Conservation (phyloP, 2,329 filamentous ascomycete species). For the Paraphaeosphaeria sporulosa region DNA sequence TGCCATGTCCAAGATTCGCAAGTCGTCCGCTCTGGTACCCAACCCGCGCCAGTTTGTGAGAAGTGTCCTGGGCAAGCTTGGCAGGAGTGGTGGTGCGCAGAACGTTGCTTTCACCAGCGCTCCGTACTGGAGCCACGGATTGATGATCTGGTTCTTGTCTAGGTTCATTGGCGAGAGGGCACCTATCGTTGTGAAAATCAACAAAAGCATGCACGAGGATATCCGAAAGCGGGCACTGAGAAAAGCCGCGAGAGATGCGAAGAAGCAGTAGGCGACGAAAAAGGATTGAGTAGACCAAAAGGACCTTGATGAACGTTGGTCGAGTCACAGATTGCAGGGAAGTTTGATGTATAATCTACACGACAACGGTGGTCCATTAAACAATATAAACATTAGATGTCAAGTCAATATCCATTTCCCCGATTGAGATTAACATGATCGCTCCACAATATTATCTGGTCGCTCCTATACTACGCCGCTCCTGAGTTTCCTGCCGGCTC, state of each 20-base stretch:
- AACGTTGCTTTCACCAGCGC: slow-evolving; percentile 83
- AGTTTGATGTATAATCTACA: too few species aligned
- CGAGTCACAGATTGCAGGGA: too few species aligned
- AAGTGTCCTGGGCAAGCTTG: slow-evolving; percentile 80
- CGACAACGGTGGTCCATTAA: neutral
- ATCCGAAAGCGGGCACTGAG: slow-evolving; percentile 83
- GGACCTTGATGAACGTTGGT: neutral
- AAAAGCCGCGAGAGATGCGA: slow-evolving; percentile 83
- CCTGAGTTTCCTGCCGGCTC: neutral
- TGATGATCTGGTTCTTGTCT: slow-evolving; percentile 83
- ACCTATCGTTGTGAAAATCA: slow-evolving; percentile 64
- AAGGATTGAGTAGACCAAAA: neutral
- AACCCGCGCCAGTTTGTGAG: slow-evolving; percentile 83
- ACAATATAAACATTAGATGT: neutral
- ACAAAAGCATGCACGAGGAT: slow-evolving; percentile 77
- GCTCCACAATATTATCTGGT: too few species aligned
- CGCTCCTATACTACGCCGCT: too few species aligned
- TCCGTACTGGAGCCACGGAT: slow-evolving; percentile 89
- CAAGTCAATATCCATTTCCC: too few species aligned
- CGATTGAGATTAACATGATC: too few species aligned
- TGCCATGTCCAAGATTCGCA: slow-evolving; percentile 95
- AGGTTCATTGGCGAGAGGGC: slow-evolving; percentile 67
- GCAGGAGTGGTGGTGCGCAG: slow-evolving; percentile 77
- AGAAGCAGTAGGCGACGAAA: slow-evolving; percentile 59
- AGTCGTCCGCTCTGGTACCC: slow-evolving; percentile 78